Base-by-base conservation (phyloP, 176 grass and related monocot genomes). In the Eragrostis nindensis region DNA sequence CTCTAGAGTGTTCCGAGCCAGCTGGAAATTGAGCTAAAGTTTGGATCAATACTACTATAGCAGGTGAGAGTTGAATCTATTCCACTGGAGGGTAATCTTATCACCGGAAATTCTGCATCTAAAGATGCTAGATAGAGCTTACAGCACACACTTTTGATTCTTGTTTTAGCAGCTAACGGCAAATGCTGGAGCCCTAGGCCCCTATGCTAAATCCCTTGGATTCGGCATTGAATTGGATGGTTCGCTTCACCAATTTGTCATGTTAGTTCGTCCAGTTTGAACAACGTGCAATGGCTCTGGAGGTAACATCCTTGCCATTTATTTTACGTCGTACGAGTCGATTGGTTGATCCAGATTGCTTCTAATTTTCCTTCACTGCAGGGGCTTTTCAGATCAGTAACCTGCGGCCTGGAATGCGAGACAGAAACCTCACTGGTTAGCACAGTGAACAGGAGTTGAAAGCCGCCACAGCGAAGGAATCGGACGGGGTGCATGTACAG, bases 61-160 rank as follows among this genome's bases (percentile, higher is more conserved):
- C 38, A 75, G 82, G 63, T 77, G 78, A 81, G 76, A 77, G 40
- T 39, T 85, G 87, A 85, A 89, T 81, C 67, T 89, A 89, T 85
- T 85, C 87, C 63, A 72, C 60, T 71, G 41, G n/a, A 19, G 72
- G 17, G 55, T n/a, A 71, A 81, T 52, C 75, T 74, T 84, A 80
- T 84, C 68, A 21, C 79, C 77, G 41, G 74, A 65, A 55, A 80
- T 50, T 62, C 52, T 62, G 81, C 81, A 80, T 84, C n/a, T 21
- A 5, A 49, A 80, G 43, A 75, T 88, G 69, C 48, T 32, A 40
- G 53, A 39, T 73, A 26, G 27, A 78, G 86, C 60, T 67, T 48
- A 66, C n/a, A 14, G 47, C 25, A 22, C 69, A 47, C 74, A 17
- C 39, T 55, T 62, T 52, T 21, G 2, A 12, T 69, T 25, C 48